Evolutionary conservation across 2,329 filamentous ascomycete species (phyloP).

Genomic region (Trichoderma sp.): DNA sequence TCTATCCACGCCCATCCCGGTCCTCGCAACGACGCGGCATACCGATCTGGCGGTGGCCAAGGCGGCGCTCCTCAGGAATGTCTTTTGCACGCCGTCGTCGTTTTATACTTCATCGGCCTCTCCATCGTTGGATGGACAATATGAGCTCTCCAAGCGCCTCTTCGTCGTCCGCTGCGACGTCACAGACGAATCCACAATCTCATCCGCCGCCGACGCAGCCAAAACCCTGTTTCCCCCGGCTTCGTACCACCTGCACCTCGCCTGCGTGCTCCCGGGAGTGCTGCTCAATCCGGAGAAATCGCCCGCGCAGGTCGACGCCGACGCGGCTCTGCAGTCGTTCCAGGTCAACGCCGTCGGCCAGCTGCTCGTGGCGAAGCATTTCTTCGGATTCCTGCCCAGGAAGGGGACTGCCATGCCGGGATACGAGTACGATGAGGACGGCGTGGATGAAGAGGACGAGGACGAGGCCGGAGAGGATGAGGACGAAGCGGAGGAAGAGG

Average conservation of each 20-base stretch:
- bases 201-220: conserved; percentile 51
- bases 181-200: conserved; percentile 60
- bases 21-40: conserved; percentile 44
- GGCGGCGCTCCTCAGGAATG: conserved; percentile 31
- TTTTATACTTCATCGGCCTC: not conserved
- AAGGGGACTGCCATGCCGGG: conserved; percentile 39
- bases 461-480: not conserved
- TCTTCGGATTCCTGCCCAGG: conserved; percentile 64
- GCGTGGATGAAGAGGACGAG: not conserved
- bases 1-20: conserved; percentile 42
- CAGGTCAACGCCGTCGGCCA: conserved; percentile 71
- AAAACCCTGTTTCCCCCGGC: conserved; percentile 49
- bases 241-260: conserved; percentile 62
- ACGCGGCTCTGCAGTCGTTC: conserved; percentile 64
- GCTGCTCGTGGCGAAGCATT: conserved; percentile 73
- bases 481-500: not conserved
- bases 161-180: conserved; percentile 44
- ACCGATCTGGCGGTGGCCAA: conserved; percentile 37
- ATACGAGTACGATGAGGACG: not conserved
- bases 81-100: conserved; percentile 17
- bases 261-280: conserved; percentile 67
- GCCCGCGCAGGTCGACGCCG: conserved; percentile 60
- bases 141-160: conserved; percentile 34
- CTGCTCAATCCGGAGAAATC: conserved; percentile 67
- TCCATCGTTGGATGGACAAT: not conserved